A percentile compares a stretch with the other conserved stretches of the same genome.
Conservation (phyloP, 2,329 filamentous ascomycete species). For the Coniochaeta ligniaria region DNA sequence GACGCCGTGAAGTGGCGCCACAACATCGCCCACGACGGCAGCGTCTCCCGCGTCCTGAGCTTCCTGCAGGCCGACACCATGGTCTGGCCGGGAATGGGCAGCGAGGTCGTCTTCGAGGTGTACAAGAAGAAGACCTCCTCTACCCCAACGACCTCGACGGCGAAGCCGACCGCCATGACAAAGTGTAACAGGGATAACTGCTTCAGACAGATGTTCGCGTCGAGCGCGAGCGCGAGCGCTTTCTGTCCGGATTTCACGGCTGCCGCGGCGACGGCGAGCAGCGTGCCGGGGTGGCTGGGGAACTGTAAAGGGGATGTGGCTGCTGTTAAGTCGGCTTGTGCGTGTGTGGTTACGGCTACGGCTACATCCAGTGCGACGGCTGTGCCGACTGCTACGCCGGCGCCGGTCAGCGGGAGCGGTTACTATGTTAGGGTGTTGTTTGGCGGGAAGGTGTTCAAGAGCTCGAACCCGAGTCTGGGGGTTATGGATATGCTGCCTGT, state of each 20-base stretch:
- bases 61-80: conserved; percentile 67
- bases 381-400: neutral
- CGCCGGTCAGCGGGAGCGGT: conserved; percentile 9
- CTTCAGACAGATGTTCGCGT: conserved; percentile 19
- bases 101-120: conserved; percentile 71
- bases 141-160: too few relatives aligned
- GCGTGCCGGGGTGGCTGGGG: conserved; percentile 15
- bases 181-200: conserved; percentile 22
- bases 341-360: conserved; percentile 16
- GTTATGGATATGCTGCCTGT: conserved; percentile 64
- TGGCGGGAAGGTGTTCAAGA: conserved; percentile 58
- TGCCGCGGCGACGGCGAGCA: conserved; percentile 1
- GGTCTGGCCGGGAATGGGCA: conserved; percentile 82
- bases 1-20: conserved; percentile 52
- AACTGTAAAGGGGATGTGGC: conserved; percentile 17
- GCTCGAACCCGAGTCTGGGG: conserved; percentile 62
- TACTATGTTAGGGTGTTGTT: conserved; percentile 64
- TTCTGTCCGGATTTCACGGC: conserved; percentile 19
- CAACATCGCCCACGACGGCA: conserved; percentile 77
- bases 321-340: conserved; percentile 19
- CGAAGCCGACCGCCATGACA: conserved; percentile 12
- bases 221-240: conserved; percentile 12
- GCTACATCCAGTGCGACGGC: conserved; percentile 3
- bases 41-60: conserved; percentile 57
- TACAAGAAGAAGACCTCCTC: conserved; percentile 41